Percentiles rank a stretch among this genome's conserved stretches.
Conservation (phyloP, 441 rosid genomes). For the Erysimum cheiri region DNA sequence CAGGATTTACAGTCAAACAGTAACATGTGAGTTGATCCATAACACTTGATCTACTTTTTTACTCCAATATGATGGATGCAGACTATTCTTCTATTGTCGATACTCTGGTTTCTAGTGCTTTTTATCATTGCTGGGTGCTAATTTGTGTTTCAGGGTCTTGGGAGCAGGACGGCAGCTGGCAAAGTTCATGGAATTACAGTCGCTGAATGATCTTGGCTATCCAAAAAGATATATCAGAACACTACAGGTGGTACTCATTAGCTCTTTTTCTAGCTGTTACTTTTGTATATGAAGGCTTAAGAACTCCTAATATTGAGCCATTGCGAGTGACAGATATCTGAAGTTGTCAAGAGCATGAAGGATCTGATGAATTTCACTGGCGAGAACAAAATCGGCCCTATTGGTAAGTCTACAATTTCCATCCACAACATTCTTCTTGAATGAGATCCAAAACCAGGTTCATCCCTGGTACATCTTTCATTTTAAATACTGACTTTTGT, state of each 20-base stretch:
- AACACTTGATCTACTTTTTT: not conserved
- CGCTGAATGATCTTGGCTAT: slow-evolving; percentile 88
- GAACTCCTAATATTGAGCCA: slow-evolving; percentile 28
- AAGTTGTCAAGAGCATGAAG: slow-evolving; percentile 98
- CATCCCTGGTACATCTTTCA: not conserved
- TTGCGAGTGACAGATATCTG: slow-evolving; percentile 72
- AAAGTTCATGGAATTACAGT: slow-evolving; percentile 81
- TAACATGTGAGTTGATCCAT: slow-evolving; percentile 64
- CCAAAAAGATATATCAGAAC: slow-evolving; percentile 95
- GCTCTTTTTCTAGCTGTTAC: slow-evolving; percentile 33
- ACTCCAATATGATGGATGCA: not conserved
- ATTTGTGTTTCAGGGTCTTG: slow-evolving; percentile 63
- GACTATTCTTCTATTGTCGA: not conserved
- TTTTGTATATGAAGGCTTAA: slow-evolving; percentile 6
- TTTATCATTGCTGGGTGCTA: slow-evolving; percentile 28
- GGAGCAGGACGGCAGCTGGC: slow-evolving; percentile 90
- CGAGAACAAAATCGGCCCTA: slow-evolving; percentile 79
- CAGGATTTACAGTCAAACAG: slow-evolving; percentile 87
- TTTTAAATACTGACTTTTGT: not conserved
- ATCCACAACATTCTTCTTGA: slow-evolving; percentile 20
- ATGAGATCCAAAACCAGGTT: slow-evolving; percentile 56
- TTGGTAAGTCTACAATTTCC: slow-evolving; percentile 57
- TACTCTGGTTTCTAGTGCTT: slow-evolving; percentile 7
- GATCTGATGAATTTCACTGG: slow-evolving; percentile 85
- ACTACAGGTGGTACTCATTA: slow-evolving; percentile 75